Conservation (phyloP, 441 rosid genomes). For the Bocquillonia castaneifolia region DNA sequence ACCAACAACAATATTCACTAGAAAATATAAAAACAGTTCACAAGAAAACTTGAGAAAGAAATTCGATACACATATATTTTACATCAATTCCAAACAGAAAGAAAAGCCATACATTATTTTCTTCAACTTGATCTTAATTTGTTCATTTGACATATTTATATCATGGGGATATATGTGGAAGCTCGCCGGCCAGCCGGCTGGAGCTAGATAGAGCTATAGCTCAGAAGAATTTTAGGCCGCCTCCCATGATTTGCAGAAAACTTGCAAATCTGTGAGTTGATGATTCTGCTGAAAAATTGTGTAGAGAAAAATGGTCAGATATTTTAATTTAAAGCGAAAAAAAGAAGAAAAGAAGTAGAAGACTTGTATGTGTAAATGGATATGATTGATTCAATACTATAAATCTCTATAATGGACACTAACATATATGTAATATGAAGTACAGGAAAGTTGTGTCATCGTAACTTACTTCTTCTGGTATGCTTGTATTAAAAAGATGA, state of each 20-base stretch:
- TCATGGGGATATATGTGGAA: too few relatives aligned
- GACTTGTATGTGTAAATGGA: neutral
- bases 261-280: slow-evolving; percentile 35
- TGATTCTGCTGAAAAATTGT: slow-evolving; percentile 32
- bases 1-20: neutral
- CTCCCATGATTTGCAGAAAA: slow-evolving; percentile 37
- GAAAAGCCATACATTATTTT: slow-evolving; percentile 13
- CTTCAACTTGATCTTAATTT: slow-evolving; percentile 14
- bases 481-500: slow-evolving; percentile 37
- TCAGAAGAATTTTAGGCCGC: slow-evolving; percentile 25
- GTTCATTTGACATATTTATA: slow-evolving; percentile 2
- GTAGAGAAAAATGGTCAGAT: slow-evolving; percentile 11
- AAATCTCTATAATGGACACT: neutral
- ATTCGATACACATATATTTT: neutral
- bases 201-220: too few relatives aligned
- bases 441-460: neutral
- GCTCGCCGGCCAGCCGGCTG: slow-evolving; percentile 16
- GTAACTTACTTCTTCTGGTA: slow-evolving; percentile 44
- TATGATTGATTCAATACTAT: neutral
- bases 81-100: slow-evolving; percentile 13
- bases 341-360: too few relatives aligned
- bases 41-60: slow-evolving; percentile 9
- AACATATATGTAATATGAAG: neutral
- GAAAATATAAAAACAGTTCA: neutral
- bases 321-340: too few relatives aligned